Evolutionary conservation across 2,329 filamentous ascomycete species (phyloP).

Genomic region (Claviceps citrina): DNA sequence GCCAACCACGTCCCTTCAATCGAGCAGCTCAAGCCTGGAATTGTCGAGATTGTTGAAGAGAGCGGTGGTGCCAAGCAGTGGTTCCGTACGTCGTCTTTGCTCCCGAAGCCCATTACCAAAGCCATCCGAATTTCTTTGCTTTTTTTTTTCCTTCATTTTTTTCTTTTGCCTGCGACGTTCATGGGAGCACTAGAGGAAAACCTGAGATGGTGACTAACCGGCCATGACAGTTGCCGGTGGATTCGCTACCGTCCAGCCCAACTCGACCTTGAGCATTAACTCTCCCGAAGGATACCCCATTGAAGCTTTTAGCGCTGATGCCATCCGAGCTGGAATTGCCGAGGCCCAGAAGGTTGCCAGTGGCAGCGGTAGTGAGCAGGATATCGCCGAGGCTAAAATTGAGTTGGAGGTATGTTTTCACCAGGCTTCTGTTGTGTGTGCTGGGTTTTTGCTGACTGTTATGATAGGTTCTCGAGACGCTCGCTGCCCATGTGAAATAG

Average conservation of each 20-base stretch:
- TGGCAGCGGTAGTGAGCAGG: slow-evolving; percentile 86
- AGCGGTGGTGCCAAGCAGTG: slow-evolving; percentile 81
- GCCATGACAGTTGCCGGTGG: slow-evolving; percentile 66
- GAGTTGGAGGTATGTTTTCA: slow-evolving; percentile 66
- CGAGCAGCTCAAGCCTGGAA: slow-evolving; percentile 93
- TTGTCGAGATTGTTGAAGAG: slow-evolving; percentile 94
- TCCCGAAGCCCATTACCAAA: not conserved
- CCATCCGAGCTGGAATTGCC: slow-evolving; percentile 74
- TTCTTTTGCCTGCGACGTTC: too few relatives aligned
- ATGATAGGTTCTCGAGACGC: slow-evolving; percentile 61
- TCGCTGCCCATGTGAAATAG: slow-evolving; percentile 71
- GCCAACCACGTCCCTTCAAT: slow-evolving; percentile 98
- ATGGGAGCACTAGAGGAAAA: not conserved
- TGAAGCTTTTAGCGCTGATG: slow-evolving; percentile 89
- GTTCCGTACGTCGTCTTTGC: slow-evolving; percentile 59
- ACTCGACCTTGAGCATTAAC: slow-evolving; percentile 93
- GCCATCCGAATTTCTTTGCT: not conserved
- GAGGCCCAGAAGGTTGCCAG: slow-evolving; percentile 91
- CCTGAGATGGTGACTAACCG: slow-evolving; percentile 5
- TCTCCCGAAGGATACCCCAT: slow-evolving; percentile 88
- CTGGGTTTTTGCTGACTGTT: slow-evolving; percentile 1
- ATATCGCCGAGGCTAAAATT: slow-evolving; percentile 97
- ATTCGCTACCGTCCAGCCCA: slow-evolving; percentile 91
- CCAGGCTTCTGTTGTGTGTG: not conserved
- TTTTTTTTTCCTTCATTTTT: not conserved